A percentile compares a stretch with the other conserved stretches of the same genome.
Evolutionary conservation across 345 rosid species (phyloP).

Genomic region (Eucalyptus polyanthemos): DNA sequence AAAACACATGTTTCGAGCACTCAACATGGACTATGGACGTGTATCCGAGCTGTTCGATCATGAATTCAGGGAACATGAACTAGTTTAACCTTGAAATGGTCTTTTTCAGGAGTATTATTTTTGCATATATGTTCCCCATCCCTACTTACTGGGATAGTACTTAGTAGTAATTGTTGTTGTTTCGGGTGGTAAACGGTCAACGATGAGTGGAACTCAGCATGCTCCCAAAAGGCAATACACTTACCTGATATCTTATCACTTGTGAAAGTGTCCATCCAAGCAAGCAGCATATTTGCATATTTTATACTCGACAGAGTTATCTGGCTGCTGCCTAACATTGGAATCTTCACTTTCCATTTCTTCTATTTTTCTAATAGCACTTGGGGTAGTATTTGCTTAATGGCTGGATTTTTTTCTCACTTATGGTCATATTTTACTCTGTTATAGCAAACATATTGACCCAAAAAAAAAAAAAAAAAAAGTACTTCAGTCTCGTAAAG

Average conservation of each 20-base stretch:
- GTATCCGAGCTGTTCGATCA: background rate
- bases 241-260: background rate
- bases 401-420: background rate
- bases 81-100: background rate
- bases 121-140: background rate
- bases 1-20: background rate
- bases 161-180: background rate
- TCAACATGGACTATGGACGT: background rate
- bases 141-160: background rate
- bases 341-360: background rate
- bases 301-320: background rate
- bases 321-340: background rate
- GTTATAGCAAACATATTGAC: background rate
- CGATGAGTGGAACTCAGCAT: background rate
- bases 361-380: background rate
- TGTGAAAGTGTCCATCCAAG: background rate
- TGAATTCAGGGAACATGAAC: background rate
- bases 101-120: background rate
- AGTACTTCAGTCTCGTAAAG: background rate
- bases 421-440: background rate
- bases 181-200: background rate
- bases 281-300: background rate
- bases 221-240: background rate
- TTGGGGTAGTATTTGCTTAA: background rate
- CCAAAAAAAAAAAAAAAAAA: background rate